Base-by-base conservation (phyloP, 495 filamentous ascomycete species). In the Clavariopsis aquatica region DNA sequence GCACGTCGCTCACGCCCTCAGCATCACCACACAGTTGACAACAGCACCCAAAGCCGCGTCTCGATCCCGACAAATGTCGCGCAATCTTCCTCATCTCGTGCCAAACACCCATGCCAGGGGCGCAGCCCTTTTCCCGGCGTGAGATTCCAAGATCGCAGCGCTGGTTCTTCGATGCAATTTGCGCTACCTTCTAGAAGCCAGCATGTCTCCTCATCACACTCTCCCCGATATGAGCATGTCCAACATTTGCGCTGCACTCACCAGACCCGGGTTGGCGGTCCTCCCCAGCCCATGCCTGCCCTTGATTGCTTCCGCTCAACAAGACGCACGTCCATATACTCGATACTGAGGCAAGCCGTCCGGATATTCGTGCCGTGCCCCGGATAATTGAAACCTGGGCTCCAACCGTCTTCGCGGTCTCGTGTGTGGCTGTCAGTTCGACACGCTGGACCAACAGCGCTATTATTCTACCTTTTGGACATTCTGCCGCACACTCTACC, bases 231-330 rank as follows among this genome's bases (percentile, higher is more conserved):
- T 43, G 38, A 43, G n/a, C 15, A n/a, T 43, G 38, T 43, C 5
- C 38, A 43, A 9, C 38, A 43, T 43, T 43, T 43, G 38, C 38
- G 6, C 38, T 43, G 3, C 2, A 15, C 38, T 43, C 38, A 2
- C 4, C 38, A 17, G 38, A 10, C 56, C 61, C 61, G 43, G 61
- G 61, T 64, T 57, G 61, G 53, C 45, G 61, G 61, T 53, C 43
- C 61, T 57, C 23, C 26, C 41, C 17, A n/a, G 36, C n/a, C 43
- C 52, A 24, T 60, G 28, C 36, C 2, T n/a, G 9, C 23, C 6
- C 23, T 56, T 29, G 31, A 38, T 62, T 27, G 17, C 28, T 26
- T 34, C n/a, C 47, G n/a, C 31, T 52, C 49, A 52, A 62, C 29
- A 19, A 24, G 31, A 49, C 26, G 41, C 55, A 60, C 57, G 45